A percentile compares a stretch with the other conserved stretches of the same genome.
Conservation (phyloP, 2,329 filamentous ascomycete species). For the Clonostachys chloroleuca region DNA sequence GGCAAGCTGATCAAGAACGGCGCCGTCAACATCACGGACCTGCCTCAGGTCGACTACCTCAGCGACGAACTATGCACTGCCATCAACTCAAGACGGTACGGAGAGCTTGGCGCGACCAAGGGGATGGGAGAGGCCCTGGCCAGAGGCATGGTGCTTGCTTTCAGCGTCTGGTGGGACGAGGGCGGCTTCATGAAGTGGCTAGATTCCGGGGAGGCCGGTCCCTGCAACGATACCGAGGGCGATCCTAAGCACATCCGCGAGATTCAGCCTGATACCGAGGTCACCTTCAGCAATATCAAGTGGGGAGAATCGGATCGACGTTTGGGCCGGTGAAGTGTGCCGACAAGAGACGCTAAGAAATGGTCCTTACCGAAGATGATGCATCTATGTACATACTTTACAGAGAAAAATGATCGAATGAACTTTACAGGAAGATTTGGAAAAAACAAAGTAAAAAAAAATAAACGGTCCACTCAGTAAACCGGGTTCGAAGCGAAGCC, state of each 20-base stretch:
- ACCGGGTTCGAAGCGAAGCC: no score
- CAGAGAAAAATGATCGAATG: no score
- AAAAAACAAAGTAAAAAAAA: no score
- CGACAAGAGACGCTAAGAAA: no score
- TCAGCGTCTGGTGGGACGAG: conserved; percentile 52
- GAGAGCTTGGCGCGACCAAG: conserved; percentile 31
- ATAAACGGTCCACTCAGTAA: no score
- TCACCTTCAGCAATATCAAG: conserved; percentile 52
- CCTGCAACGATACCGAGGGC: conserved; percentile 49
- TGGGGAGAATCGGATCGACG: conserved; percentile 59
- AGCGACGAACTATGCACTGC: conserved; percentile 28
- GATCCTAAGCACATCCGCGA: conserved; percentile 40
- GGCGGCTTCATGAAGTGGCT: conserved; percentile 48
- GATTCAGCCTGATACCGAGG: conserved; percentile 39
- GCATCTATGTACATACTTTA: no score
- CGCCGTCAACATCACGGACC: conserved; percentile 16
- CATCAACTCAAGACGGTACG: conserved; percentile 17
- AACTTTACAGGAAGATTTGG: no score
- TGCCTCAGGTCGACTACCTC: conserved; percentile 25
- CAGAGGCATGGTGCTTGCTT: conserved; percentile 45
- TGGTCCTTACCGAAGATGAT: no score
- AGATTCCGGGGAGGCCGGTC: conserved; percentile 39
- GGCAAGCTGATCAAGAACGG: conserved; percentile 41
- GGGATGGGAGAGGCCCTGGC: conserved; percentile 38
- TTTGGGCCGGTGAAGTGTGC: no score